These are phyloP conservation scores for Penicillium desertorum DNA, from an alignment of 495 filamentous ascomycete genomes.

Conservation along the genomic window DNA sequence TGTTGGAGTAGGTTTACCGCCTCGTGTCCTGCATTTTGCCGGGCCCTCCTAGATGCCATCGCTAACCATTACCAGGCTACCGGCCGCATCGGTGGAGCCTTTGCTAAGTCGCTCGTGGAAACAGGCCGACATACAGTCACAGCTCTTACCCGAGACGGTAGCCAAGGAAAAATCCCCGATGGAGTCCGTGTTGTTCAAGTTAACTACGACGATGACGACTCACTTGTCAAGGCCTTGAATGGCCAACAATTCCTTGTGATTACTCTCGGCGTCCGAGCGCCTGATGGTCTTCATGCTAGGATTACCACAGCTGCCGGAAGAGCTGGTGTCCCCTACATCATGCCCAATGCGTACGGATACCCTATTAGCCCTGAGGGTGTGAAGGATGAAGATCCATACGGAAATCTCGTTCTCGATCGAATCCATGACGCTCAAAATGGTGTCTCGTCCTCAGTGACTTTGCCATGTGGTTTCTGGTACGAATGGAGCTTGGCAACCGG, in stretches of 20 bases:
- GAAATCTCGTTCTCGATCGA: not conserved
- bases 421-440: slow-evolving; percentile 43
- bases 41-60: not conserved
- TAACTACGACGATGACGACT: slow-evolving; percentile 48
- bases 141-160: slow-evolving; percentile 49
- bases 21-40: not conserved
- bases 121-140: slow-evolving; percentile 54
- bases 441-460: slow-evolving; percentile 45
- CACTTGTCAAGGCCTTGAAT: slow-evolving; percentile 46
- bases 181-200: slow-evolving; percentile 46
- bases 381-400: slow-evolving; percentile 27
- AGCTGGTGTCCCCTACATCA: slow-evolving; percentile 59
- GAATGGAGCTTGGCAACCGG: slow-evolving; percentile 46
- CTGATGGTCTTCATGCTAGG: slow-evolving; percentile 42
- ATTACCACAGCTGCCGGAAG: slow-evolving; percentile 60
- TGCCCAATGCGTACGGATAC: slow-evolving; percentile 59
- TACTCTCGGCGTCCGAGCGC: slow-evolving; percentile 47
- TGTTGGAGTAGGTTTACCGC: slow-evolving; percentile 16
- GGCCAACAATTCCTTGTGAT: slow-evolving; percentile 60
- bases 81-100: slow-evolving; percentile 56
- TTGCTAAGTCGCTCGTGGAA: slow-evolving; percentile 50
- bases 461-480: slow-evolving; percentile 55
- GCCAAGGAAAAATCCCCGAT: slow-evolving; percentile 38
- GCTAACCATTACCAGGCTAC: slow-evolving; percentile 45
- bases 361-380: slow-evolving; percentile 26